Evolutionary conservation across 495 filamentous ascomycete genomes (phyloP), one percentile per base, ranked within the genome.

Genomic region (Alectoria sarmentosa): DNA sequence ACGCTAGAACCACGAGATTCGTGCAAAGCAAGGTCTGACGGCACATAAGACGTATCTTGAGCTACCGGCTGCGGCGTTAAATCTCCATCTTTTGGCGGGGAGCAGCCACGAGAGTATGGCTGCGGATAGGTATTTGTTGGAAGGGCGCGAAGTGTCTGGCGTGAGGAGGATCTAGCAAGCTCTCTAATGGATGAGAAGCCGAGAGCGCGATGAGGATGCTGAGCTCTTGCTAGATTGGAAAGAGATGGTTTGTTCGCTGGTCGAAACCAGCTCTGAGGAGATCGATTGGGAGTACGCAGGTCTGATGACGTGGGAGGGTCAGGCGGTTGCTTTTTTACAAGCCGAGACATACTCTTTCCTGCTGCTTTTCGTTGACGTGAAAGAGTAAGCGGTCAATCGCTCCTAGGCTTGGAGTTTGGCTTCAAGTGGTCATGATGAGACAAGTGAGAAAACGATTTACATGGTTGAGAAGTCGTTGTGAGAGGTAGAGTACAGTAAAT

Each of bases 1-100:
- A 34, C 41, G 60, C 66, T 68, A 14, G 66, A 68, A 60, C 32
- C 36, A 36, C 49, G 64, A 10, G 66, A 68, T 5, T 63, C 28
- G 11, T 62, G 58, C 32, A 46, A 19, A 1, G 26, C 2, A 13
- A 17, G 3, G 9, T 23, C 62, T 37, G 32, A 23, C 3, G 30
- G 28, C 14, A 34, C 1, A 1, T 0, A 21, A 34, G 21, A 42
- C 28, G 52, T 13, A 9, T 37, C 37, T 34, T 36, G 13, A 55
- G 52, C 17, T 10, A 7, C 6, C 0, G 0, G 6, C 17, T 14
- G 13, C 1, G 9, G 17, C 30, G 30, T 55, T 7, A 55, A 3
- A 21, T 23, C 15, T 34, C 52, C 52, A 55, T 55, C 30, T 36
- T 34, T 55, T 30, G 52, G 52, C 17, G 52, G 52, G 21, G 52